Percentiles rank a stretch among this genome's conserved stretches.
Evolutionary conservation across 2,329 filamentous ascomycete species (phyloP).

Genomic region (Xylaria sp.): DNA sequence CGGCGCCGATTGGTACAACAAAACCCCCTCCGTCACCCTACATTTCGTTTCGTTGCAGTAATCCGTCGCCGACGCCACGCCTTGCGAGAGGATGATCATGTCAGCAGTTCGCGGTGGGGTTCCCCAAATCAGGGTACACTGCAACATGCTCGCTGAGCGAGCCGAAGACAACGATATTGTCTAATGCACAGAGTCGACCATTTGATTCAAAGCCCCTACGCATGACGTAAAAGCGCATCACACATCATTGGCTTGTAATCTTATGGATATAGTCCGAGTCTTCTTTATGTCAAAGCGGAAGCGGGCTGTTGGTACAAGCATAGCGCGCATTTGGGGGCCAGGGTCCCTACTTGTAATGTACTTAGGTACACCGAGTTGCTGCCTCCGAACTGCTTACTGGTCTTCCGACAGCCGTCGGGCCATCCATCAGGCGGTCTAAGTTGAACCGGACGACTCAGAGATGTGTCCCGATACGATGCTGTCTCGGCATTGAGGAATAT

Average conservation of each 20-base stretch:
- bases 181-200: neutral
- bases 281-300: neutral
- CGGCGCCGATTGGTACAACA: slow-evolving; percentile 27
- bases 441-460: neutral
- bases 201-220: no score
- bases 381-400: slow-evolving; percentile 4
- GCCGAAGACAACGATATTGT: neutral
- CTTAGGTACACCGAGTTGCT: neutral
- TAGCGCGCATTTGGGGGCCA: neutral
- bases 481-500: neutral
- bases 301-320: neutral
- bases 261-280: no score
- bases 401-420: neutral
- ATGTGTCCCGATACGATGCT: no score
- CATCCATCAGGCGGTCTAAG: neutral
- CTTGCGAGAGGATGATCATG: slow-evolving; percentile 10
- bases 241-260: no score
- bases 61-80: slow-evolving; percentile 1
- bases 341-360: neutral
- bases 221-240: no score
- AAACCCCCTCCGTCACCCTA: neutral
- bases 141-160: slow-evolving; percentile 7
- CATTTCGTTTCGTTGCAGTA: slow-evolving; percentile 13
- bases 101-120: slow-evolving; percentile 3
- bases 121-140: neutral